These are phyloP conservation scores for Erodium moschatum DNA, from an alignment of 441 rosid genomes.

Conservation along the genomic window DNA sequence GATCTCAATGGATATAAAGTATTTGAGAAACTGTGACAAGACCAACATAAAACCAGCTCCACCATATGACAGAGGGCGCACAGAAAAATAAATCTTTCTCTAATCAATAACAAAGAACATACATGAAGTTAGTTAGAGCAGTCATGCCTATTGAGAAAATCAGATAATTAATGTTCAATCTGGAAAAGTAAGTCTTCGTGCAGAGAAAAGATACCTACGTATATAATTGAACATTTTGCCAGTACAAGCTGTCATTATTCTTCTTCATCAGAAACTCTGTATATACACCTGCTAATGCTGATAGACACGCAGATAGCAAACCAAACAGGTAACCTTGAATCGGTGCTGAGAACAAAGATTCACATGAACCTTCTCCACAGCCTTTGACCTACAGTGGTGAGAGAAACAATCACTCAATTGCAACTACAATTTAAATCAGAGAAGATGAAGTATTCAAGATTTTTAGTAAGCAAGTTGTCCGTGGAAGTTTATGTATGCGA, in stretches of 20 bases:
- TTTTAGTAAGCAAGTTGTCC: neutral
- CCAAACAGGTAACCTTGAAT: slow-evolving; percentile 68
- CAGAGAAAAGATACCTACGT: slow-evolving; percentile 50
- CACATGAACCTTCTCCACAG: slow-evolving; percentile 63
- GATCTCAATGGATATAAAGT: neutral
- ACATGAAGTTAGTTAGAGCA: neutral
- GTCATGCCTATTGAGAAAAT: neutral
- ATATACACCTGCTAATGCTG: slow-evolving; percentile 71
- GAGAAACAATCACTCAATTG: slow-evolving; percentile 10
- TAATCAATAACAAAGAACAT: neutral
- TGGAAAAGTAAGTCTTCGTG: slow-evolving; percentile 18
- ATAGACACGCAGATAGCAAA: slow-evolving; percentile 60
- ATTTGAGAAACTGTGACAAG: slow-evolving; percentile 3
- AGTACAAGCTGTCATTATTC: slow-evolving; percentile 71
- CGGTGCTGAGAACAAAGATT: slow-evolving; percentile 67
- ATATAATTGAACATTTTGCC: slow-evolving; percentile 83
- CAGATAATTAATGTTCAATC: neutral
- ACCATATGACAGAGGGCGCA: neutral
- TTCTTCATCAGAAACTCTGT: slow-evolving; percentile 82
- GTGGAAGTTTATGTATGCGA: neutral
- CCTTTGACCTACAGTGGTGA: slow-evolving; percentile 49
- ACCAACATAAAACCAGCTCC: neutral
- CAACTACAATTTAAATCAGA: neutral
- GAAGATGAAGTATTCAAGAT: neutral
- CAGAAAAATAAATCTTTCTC: neutral